These are phyloP conservation scores for Aspergillus japonicus DNA, from an alignment of 2,329 filamentous ascomycete genomes.

Conservation along the genomic window DNA sequence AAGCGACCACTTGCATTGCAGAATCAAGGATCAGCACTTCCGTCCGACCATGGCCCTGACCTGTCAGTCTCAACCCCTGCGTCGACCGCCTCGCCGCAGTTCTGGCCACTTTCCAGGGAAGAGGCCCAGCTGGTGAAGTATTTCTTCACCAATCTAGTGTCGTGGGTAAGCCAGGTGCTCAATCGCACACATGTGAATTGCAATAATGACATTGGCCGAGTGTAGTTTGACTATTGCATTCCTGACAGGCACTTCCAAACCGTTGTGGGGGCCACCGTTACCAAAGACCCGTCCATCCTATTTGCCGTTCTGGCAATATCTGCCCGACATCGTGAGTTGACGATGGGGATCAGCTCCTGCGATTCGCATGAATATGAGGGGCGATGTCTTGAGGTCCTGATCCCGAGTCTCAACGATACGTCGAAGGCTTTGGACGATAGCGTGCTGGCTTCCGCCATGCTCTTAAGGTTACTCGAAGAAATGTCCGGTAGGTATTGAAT, in stretches of 20 bases:
- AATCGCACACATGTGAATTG: no score
- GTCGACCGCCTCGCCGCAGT: neutral
- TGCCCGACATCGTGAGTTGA: conserved; percentile 2
- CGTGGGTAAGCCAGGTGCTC: neutral
- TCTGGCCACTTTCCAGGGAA: neutral
- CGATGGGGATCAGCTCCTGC: neutral
- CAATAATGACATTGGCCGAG: no score
- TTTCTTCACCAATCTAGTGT: neutral
- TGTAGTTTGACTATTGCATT: neutral
- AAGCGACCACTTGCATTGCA: no score
- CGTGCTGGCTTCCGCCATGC: conserved; percentile 5
- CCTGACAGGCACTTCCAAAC: neutral
- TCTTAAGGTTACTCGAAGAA: conserved; percentile 5
- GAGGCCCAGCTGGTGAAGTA: neutral
- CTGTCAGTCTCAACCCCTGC: neutral
- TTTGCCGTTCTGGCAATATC: conserved; percentile 4
- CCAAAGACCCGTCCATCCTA: neutral
- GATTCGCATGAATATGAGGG: conserved; percentile 1
- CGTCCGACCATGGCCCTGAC: no score
- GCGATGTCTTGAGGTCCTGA: conserved; percentile 1
- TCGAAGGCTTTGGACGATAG: conserved; percentile 1
- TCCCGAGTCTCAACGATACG: conserved; percentile 1
- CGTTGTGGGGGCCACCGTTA: neutral
- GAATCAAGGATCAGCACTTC: no score
- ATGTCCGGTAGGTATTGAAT: neutral